Base-by-base conservation (phyloP, 192 early-diverging fungal genomes). In the Coemansia sp. region DNA sequence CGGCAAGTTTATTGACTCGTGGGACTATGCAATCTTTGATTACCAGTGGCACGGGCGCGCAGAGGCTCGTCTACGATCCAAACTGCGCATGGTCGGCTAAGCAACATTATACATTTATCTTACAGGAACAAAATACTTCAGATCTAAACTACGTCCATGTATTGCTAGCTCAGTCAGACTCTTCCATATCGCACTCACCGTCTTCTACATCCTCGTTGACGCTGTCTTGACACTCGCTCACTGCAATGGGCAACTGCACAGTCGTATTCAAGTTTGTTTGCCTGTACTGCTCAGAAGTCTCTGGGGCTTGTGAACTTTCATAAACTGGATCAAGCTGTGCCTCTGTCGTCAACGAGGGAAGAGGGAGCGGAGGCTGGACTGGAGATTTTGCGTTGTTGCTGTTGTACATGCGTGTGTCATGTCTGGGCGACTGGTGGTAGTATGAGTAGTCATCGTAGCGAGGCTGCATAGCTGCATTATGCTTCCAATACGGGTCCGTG, bases 151-250 rank as follows among this genome's bases (percentile, higher is more conserved):
- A 24, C 20, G 49, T 33, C 27, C 55, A 27, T 50, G 52, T 53
- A 24, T 18, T 39, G 47, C 50, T 70, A 15, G 53, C 33, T 60
- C 18, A 83, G 33, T 83, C 76, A 12, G 76, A 78, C 15, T 72
- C 66, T 34, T 74, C 72, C 81, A 83, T 83, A 18, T 83, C 76
- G 52, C 76, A 78, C n/a, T 83, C 81, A 38, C 81, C 81, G 18
- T 83, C 81, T 58, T 83, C 81, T 2, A 76, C 29, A 5, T 78
- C 73, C 39, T 49, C 64, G n/a, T 63, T 62, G 18, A 18, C 60
- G 9, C 52, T 58, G 15, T 9, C 66, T 9, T 61, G 31, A 18
- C 5, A 16, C 16, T 72, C 33, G 50, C 16, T 60, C 8, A 15
- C 52, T 3, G 1, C 46, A n/a, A 8, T 67, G 12, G 46, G 27